phyloP scores from a whole-genome alignment of 1,284 basidiomycete genomes.

The Cryptococcus sp. region DNA sequence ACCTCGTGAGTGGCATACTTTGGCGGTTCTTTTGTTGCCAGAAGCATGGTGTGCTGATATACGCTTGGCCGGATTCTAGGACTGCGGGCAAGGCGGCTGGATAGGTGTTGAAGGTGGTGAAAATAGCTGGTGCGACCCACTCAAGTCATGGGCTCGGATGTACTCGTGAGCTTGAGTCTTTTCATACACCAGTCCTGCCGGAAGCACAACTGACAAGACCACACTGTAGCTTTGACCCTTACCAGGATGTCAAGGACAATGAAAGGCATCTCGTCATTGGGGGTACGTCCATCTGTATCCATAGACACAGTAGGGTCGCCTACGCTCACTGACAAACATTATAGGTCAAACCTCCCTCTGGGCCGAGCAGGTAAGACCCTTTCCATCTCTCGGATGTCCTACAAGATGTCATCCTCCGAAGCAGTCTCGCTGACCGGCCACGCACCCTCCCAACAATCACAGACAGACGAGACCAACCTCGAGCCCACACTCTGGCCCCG shows the following conservation, averaged over 20 bases:
- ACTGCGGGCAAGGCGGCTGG: constrained; percentile 78
- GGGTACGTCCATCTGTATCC: constrained; percentile 51
- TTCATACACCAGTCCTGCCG: background rate
- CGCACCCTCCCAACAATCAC: constrained; percentile 33
- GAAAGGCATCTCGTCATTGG: constrained; percentile 63
- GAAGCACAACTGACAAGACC: background rate
- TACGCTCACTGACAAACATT: background rate
- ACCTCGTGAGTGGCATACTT: constrained; percentile 55
- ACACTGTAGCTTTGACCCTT: constrained; percentile 65
- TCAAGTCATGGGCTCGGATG: constrained; percentile 71
- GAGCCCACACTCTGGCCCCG: constrained; percentile 74
- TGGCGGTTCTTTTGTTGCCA: background rate
- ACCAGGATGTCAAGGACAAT: constrained; percentile 56
- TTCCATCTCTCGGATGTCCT: background rate
- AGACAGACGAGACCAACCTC: constrained; percentile 65
- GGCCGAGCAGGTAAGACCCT: constrained; percentile 60
- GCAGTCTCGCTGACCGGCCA: background rate
- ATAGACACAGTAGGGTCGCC: background rate
- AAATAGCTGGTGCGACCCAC: constrained; percentile 66
- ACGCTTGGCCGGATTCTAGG: constrained; percentile 48
- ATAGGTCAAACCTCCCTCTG: constrained; percentile 62
- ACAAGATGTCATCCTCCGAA: constrained; percentile 17
- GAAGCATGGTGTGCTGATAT: background rate
- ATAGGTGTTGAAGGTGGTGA: constrained; percentile 57
- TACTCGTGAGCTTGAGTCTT: constrained; percentile 23